phyloP scores from a whole-genome alignment of 169 alveolate species.

The Toxoplasma gondii region DNA sequence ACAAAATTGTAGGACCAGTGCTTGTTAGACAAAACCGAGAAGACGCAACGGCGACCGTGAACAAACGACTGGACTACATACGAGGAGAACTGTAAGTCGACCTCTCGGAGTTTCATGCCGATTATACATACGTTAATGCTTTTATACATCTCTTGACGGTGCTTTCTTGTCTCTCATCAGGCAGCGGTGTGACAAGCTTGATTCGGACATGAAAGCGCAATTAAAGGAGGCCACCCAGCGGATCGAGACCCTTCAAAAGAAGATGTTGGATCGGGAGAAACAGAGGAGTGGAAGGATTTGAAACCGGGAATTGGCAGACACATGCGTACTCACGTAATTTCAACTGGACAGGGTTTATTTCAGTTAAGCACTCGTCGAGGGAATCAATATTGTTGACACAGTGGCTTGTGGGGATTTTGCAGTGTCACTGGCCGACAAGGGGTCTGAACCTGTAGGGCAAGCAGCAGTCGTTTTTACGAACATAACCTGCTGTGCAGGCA shows the following conservation, averaged over 20 bases:
- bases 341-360: too few relatives aligned
- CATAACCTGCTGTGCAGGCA: neutral
- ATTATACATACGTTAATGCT: neutral
- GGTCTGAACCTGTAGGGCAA: slow-evolving; percentile 47
- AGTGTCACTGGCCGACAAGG: slow-evolving; percentile 34
- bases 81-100: slow-evolving; percentile 49
- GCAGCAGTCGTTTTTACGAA: neutral
- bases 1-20: slow-evolving; percentile 46
- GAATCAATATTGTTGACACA: too few relatives aligned
- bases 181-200: slow-evolving; percentile 51
- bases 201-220: neutral
- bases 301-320: neutral
- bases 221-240: slow-evolving; percentile 37
- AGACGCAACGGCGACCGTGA: slow-evolving; percentile 47
- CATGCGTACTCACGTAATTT: neutral
- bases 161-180: neutral
- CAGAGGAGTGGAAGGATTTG: slow-evolving; percentile 50
- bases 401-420: neutral
- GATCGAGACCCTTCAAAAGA: slow-evolving; percentile 39
- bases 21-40: slow-evolving; percentile 21
- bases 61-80: slow-evolving; percentile 43
- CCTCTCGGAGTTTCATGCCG: neutral
- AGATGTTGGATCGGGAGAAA: slow-evolving; percentile 34
- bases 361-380: too few relatives aligned
- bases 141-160: neutral